These are phyloP conservation scores for Cladosporium halotolerans DNA, from an alignment of 2,329 filamentous ascomycete species.

Conservation along the genomic window DNA sequence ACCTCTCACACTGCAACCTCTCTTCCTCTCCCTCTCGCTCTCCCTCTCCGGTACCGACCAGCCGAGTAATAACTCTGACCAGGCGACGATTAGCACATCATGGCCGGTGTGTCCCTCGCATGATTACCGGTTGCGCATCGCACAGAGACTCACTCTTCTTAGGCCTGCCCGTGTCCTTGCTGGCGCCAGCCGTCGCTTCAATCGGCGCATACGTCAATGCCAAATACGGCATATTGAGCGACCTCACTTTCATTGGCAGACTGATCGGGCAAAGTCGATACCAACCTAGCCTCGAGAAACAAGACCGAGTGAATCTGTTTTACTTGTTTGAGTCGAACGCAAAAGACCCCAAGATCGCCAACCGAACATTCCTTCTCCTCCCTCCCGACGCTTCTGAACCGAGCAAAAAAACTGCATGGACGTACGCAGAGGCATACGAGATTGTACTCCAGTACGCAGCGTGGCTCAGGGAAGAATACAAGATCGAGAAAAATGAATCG, in stretches of 20 bases:
- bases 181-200: constrained; percentile 50
- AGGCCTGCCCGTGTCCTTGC: constrained; percentile 14
- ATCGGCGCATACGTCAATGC: constrained; percentile 74
- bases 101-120: neutral
- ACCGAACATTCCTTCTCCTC: constrained; percentile 26
- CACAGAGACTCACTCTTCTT: constrained; percentile 8
- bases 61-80: neutral
- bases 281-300: constrained; percentile 23
- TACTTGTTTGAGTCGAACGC: constrained; percentile 68
- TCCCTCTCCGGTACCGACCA: neutral
- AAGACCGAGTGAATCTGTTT: constrained; percentile 63
- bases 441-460: constrained; percentile 63
- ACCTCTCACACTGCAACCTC: neutral
- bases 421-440: constrained; percentile 71
- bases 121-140: neutral
- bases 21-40: neutral
- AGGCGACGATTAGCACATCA: neutral
- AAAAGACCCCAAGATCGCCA: constrained; percentile 42
- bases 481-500: constrained; percentile 64
- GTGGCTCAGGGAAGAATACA: constrained; percentile 62
- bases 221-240: constrained; percentile 59
- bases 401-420: constrained; percentile 44
- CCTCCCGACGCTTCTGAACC: constrained; percentile 22
- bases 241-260: constrained; percentile 42
- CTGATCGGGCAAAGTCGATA: neutral